Base-by-base conservation (phyloP, 129 eudicot genomes). In the Flaveria robusta region DNA sequence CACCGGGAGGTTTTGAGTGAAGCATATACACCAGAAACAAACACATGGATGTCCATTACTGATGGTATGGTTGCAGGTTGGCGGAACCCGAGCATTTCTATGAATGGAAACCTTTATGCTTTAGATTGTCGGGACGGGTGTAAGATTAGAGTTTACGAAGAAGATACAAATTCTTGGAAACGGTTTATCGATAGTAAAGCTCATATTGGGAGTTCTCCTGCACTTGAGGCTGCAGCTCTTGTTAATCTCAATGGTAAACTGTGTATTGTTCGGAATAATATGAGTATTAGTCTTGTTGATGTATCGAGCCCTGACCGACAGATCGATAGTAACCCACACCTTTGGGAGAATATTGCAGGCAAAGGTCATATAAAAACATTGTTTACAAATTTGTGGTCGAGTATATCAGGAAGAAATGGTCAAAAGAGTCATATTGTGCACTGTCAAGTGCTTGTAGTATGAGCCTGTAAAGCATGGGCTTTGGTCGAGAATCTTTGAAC, bases 81-180 rank as follows among this genome's bases (percentile, higher is more conserved):
- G 98, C 86, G 98, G 5, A 93, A 93, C 69, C 98, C 98, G 9
- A 93, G 98, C 79, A 88, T 91, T 43, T 86, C 93, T 55, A 88
- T 93, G 93, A 85, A 93, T 7, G 96, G 93, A 29, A 89, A 85
- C 77, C 97, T 93, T 45, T 93, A 88, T 41, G 95, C 96, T 67
- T 76, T 93, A 50, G 98, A 93, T 73, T 93, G 98, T 70, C 87
- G 91, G n/a, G 98, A 93, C 41, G 98, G 98, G 72, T 93, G 98
- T 75, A 93, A 85, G 84, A 77, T 93, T 68, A 79, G 90, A 72
- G 97, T 88, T 41, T 90, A 88, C 11, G 96, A 93, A 64, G 98
- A 88, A 70, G 81, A 81, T 3, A 73, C 91, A 2, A 75, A 81
- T 80, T 83, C 91, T 9, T 93, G 98, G 98, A 93, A 49, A 46